Conservation (phyloP, 768 basidiomycete genomes). For the Lactarius indigo region DNA sequence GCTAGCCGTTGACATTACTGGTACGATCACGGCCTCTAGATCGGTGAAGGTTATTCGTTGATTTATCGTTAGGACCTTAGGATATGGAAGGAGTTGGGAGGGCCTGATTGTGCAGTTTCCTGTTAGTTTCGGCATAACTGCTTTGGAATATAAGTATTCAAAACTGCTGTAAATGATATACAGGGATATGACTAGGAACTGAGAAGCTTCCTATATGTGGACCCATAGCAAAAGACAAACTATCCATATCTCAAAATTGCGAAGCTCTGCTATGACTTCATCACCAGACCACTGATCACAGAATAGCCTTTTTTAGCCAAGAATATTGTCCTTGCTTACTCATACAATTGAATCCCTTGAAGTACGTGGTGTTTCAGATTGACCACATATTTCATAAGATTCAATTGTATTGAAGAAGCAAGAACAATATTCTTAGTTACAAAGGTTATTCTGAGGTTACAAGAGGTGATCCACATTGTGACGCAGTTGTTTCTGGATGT, state of each 20-base stretch:
- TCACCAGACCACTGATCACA: background rate
- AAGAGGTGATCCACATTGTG: too few relatives aligned
- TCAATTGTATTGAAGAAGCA: background rate
- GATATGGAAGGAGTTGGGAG: constrained; percentile 32
- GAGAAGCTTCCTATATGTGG: too few relatives aligned
- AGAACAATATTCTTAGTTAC: background rate
- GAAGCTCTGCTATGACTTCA: background rate
- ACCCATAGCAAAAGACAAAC: too few relatives aligned
- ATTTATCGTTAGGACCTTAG: constrained; percentile 22
- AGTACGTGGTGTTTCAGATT: background rate
- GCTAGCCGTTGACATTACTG: constrained; percentile 80
- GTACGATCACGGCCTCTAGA: constrained; percentile 40
- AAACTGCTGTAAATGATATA: too few relatives aligned
- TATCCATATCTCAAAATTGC: too few relatives aligned
- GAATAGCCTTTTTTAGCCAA: background rate
- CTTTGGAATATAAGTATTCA: too few relatives aligned
- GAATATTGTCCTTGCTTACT: background rate
- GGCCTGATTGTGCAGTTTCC: background rate
- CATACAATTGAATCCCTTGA: background rate
- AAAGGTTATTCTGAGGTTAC: background rate
- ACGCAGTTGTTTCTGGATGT: too few relatives aligned
- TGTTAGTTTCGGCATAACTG: background rate
- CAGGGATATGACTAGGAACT: too few relatives aligned
- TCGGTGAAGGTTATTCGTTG: background rate
- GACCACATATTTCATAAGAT: background rate